Base-by-base conservation (phyloP, 805 yeast species). In the Cyberlindnera misumaiensis region DNA sequence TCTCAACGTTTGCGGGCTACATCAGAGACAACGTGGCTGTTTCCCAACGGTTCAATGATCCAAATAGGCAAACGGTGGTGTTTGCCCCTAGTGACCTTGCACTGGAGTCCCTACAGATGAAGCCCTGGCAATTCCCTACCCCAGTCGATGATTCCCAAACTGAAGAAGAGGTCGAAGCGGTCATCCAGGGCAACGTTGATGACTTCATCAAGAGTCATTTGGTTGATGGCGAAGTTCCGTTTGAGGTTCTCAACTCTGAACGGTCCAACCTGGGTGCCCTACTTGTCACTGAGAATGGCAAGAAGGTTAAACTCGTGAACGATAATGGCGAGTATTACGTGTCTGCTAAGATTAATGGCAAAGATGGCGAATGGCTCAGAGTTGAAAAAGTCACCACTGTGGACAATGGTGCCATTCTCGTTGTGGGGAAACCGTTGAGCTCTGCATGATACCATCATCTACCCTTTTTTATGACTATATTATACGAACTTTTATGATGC, bases 81-180 rank as follows among this genome's bases (percentile, higher is more conserved):
- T 71, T 86, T 51, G 85, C 94, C 3, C 95, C 95, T 7, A 65
- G 76, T 2, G 76, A 86, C 52, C 59, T 57, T 11, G 89, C 86
- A 4, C 65, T 86, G 42, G 61, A 62, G 25, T 60, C 66, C 2
- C 53, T 80, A 34, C 11, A 58, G 4, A 40, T 56, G 39, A 86
- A 85, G 56, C 95, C 95, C 15, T 87, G 95, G 95, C 80, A 81
- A 53, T 86, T 81, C 58, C 95, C 95, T 1, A 56, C 53, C 7
- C 50, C 64, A 5, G 63, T 75, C 12, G 65, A 65, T 16, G 66
- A 62, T 6, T 55, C 56, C 1, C 51, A 53, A 16, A 52, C 58
- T 18, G 70, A 68, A 28, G 55, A 58, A 34, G 64, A 67, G 16
- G 68, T 71, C 32, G 87, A 80, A 39, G 58, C 62, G 24, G 61